phyloP scores from a whole-genome alignment of 192 early-diverging fungal species.

The Coemansia sp. region DNA sequence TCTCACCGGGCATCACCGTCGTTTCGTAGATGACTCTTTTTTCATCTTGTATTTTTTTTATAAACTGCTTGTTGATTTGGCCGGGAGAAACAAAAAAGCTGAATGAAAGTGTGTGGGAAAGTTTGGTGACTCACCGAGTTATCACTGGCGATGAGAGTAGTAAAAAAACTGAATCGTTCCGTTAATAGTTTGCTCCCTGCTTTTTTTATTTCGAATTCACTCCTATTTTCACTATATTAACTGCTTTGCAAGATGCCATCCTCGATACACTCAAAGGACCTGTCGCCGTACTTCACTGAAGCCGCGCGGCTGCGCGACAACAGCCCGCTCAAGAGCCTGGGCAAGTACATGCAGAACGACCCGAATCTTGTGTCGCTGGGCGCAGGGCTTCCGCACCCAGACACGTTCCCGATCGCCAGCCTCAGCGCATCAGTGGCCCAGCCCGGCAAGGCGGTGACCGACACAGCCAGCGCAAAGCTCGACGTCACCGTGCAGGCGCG shows the following conservation, averaged over 20 bases:
- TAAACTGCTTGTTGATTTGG: too few species aligned
- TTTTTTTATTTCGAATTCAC: background rate
- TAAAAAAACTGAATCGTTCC: too few species aligned
- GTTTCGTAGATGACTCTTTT: background rate
- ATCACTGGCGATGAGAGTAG: too few species aligned
- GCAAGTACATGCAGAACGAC: conserved; percentile 47
- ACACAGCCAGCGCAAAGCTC: conserved; percentile 42
- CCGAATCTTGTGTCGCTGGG: conserved; percentile 67
- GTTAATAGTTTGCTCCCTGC: too few species aligned
- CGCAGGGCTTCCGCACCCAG: conserved; percentile 67
- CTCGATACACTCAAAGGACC: conserved; percentile 36
- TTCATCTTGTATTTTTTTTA: background rate
- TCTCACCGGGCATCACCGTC: too few species aligned
- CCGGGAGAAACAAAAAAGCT: too few species aligned
- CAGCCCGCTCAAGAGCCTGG: conserved; percentile 50
- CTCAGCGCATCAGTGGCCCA: conserved; percentile 59
- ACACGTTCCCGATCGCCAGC: conserved; percentile 64
- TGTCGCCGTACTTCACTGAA: conserved; percentile 44
- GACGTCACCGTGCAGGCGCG: conserved; percentile 11
- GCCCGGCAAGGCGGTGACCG: conserved; percentile 60
- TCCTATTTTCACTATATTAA: background rate
- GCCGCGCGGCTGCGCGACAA: conserved; percentile 32
- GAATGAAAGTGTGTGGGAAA: too few species aligned
- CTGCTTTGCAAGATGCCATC: conserved; percentile 14
- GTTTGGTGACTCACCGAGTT: too few species aligned